phyloP scores from a whole-genome alignment of 2,329 filamentous ascomycete species.

The Aspergillus oerlinghausenensis region DNA sequence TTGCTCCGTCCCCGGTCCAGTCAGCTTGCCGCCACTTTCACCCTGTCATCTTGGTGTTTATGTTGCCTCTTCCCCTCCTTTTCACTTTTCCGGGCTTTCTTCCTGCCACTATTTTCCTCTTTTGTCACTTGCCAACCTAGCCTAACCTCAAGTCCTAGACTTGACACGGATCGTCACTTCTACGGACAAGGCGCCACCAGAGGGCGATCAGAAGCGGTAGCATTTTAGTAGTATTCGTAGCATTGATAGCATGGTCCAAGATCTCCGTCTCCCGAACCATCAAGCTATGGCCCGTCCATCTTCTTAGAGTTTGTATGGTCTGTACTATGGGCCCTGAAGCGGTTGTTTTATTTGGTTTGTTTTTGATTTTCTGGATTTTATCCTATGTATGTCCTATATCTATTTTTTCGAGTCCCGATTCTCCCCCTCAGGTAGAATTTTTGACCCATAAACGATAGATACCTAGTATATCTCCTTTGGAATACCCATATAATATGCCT shows the following conservation, averaged over 20 bases:
- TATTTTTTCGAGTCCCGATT: background rate
- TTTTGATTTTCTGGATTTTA: background rate
- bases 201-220: background rate
- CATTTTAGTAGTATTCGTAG: background rate
- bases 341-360: background rate
- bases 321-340: background rate
- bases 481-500: background rate
- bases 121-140: background rate
- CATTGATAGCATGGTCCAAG: conserved; percentile 10
- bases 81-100: background rate
- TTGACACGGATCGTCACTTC: background rate
- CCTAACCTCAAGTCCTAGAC: background rate
- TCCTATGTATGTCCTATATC: background rate
- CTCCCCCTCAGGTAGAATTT: background rate
- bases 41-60: background rate
- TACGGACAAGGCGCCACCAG: background rate
- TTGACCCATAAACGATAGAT: background rate
- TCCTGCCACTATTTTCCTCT: background rate
- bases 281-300: conserved; percentile 15
- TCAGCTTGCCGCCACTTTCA: background rate
- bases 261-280: conserved; percentile 13
- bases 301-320: background rate
- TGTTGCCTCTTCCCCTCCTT: conserved; percentile 1
- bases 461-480: background rate
- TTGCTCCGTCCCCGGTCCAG: background rate